Evolutionary conservation across 1,284 basidiomycete species (phyloP).

Genomic region (Cystobasidiaceae sp.): DNA sequence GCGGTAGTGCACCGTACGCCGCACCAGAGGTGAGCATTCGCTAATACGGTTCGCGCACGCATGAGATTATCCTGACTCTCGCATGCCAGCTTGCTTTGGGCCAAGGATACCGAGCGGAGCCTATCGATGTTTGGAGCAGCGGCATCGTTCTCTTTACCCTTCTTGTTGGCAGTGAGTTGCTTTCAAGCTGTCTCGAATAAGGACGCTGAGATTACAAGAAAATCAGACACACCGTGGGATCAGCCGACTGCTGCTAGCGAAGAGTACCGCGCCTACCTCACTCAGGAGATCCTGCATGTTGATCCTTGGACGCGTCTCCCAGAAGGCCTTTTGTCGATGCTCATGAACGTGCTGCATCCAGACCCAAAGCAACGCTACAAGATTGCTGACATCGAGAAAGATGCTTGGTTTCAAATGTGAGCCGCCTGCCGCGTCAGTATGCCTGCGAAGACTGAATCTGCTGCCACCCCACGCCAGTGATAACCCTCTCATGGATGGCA

Average conservation of each 20-base stretch:
- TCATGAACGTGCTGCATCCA: constrained; percentile 69
- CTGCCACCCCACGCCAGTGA: constrained; percentile 16
- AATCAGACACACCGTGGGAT: constrained; percentile 92
- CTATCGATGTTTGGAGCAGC: constrained; percentile 91
- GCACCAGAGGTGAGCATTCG: constrained; percentile 36
- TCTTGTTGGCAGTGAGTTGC: constrained; percentile 73
- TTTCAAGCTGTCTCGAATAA: too few relatives aligned
- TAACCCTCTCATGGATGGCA: constrained; percentile 31
- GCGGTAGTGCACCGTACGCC: constrained; percentile 87
- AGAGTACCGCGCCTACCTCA: constrained; percentile 72
- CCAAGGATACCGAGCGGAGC: constrained; percentile 74
- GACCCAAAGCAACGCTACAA: constrained; percentile 67
- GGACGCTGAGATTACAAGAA: not conserved
- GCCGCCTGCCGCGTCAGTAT: not conserved
- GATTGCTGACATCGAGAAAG: constrained; percentile 61
- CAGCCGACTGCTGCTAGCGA: constrained; percentile 73
- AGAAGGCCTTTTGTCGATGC: constrained; percentile 49
- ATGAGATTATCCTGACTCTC: too few relatives aligned
- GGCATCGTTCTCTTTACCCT: constrained; percentile 95
- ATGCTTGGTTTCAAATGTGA: constrained; percentile 75
- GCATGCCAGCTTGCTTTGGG: constrained; percentile 38
- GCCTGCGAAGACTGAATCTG: too few relatives aligned
- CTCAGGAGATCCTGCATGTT: constrained; percentile 68
- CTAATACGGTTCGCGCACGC: too few relatives aligned
- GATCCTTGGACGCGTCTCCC: constrained; percentile 76